Evolutionary conservation across 1,139 yeast genomes (phyloP), one percentile per base, ranked within the genome.

Genomic region (Suhomyces guaymorum): DNA sequence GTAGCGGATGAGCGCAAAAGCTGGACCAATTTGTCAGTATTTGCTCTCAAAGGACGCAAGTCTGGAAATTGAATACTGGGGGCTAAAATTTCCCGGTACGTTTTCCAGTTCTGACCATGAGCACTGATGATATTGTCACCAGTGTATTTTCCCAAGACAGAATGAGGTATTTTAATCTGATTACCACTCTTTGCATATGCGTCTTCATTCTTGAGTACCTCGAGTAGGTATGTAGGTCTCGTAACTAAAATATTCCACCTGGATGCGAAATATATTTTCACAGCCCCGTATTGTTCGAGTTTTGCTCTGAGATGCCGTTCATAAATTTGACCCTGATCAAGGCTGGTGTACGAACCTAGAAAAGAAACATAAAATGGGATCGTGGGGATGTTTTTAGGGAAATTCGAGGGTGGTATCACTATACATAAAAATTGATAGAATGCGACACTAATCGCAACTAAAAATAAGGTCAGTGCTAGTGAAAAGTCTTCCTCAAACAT

Each of bases 101-200:
- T 43, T 41, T 54, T 71, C 85, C 85, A 79, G n/a, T 54, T 50
- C 2, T 55, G 53, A 0, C 82, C 82, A 49, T 77, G 81, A 1
- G 83, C 75, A 46, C 83, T 77, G 18, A 79, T 79, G 2, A 79
- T 64, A 48, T 79, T 79, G 42, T 78, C 83, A 0, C 85, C 85
- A 0, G 83, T 76, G 44, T 79, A 79, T 7, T 63, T 62, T 1
- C 82, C 72, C 23, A 78, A 50, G 2, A 78, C 75, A 6, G 82
- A 69, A 37, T 73, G 63, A 0, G 84, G 83, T 12, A 77, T 77
- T 47, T 79, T 79, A 32, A 65, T 60, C 23, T 78, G 82, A 39
- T 79, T 79, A 0, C 85, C 85, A 48, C 81, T 75, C 44, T 79
- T 79, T 3, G 76, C 74, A 54, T 66, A 79, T 1, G 65, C 54